Percentiles rank a stretch among this genome's conserved stretches.
Evolutionary conservation across 2,329 filamentous ascomycete species (phyloP).

Genomic region (Purpureocillium takamizusanense): DNA sequence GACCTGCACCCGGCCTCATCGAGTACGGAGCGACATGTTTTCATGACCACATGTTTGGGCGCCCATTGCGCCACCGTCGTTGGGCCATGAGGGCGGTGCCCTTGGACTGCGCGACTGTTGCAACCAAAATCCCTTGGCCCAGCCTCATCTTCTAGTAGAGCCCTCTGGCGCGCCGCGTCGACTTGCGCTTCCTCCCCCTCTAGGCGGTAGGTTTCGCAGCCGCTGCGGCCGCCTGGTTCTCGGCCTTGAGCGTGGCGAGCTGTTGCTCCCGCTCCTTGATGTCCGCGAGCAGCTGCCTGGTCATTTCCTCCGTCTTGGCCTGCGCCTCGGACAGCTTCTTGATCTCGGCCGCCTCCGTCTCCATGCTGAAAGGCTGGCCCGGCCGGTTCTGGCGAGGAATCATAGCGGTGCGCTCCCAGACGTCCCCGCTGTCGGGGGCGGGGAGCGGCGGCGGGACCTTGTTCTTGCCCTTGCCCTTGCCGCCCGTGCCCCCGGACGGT

Average conservation of each 20-base stretch:
- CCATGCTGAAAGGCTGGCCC: constrained; percentile 63
- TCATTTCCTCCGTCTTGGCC: constrained; percentile 52
- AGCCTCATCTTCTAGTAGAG: background rate
- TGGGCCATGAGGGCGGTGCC: too few species aligned
- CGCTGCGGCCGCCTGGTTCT: constrained; percentile 41
- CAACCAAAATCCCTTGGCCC: too few species aligned
- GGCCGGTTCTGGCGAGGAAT: constrained; percentile 60
- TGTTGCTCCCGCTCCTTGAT: constrained; percentile 56
- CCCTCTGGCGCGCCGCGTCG: constrained; percentile 2
- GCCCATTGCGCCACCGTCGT: too few species aligned
- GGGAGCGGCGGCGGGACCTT: constrained; percentile 28
- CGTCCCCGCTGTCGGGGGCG: constrained; percentile 33
- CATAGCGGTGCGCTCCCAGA: constrained; percentile 62
- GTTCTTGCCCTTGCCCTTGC: constrained; percentile 42
- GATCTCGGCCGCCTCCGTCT: constrained; percentile 57
- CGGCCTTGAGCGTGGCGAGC: constrained; percentile 51
- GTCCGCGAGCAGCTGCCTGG: constrained; percentile 47
- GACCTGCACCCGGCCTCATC: too few species aligned
- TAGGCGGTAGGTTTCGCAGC: constrained; percentile 19
- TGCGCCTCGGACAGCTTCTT: constrained; percentile 55
- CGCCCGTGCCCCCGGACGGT: constrained; percentile 33
- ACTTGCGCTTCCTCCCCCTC: constrained; percentile 8
- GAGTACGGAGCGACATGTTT: too few species aligned
- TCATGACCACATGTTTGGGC: too few species aligned
- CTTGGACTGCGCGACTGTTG: too few species aligned